phyloP scores from a whole-genome alignment of 257 asterid species.

The Scutellaria galericulata region DNA sequence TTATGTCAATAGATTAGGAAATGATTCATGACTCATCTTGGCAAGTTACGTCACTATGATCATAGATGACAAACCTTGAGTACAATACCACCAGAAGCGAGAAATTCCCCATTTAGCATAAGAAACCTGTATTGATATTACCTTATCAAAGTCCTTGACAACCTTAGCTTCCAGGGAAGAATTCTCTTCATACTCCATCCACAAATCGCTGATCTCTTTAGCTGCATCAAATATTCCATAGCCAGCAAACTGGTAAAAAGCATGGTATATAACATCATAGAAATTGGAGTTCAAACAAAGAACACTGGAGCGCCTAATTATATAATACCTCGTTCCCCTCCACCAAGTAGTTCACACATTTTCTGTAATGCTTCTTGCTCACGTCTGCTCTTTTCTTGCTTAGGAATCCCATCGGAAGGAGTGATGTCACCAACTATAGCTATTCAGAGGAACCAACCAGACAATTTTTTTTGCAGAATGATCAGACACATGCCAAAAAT shows the following conservation, averaged over 20 bases:
- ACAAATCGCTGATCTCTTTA: constrained; percentile 81
- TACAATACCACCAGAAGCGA: neutral
- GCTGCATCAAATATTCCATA: constrained; percentile 56
- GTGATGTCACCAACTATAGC: constrained; percentile 98
- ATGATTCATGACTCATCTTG: constrained; percentile 7
- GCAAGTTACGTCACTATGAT: constrained; percentile 1
- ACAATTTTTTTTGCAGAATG: constrained; percentile 20
- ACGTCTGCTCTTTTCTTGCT: constrained; percentile 81
- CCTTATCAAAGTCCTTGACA: constrained; percentile 98
- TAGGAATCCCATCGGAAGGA: constrained; percentile 87
- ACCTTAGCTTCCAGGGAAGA: constrained; percentile 91
- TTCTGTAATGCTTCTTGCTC: constrained; percentile 81
- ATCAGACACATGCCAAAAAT: constrained; percentile 18
- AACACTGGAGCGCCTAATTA: constrained; percentile 24
- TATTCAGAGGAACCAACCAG: constrained; percentile 35
- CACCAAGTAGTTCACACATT: constrained; percentile 94
- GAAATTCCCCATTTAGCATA: neutral
- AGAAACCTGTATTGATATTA: constrained; percentile 32
- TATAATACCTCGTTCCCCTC: constrained; percentile 75
- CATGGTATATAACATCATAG: constrained; percentile 12
- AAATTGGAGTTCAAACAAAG: constrained; percentile 24
- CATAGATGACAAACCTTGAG: constrained; percentile 13
- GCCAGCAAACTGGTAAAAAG: constrained; percentile 33
- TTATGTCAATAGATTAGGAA: neutral
- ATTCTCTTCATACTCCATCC: constrained; percentile 93